Evolutionary conservation across 805 yeast species (phyloP), one percentile per base, ranked within the genome.

Genomic region (Yarrowia keelungensis): DNA sequence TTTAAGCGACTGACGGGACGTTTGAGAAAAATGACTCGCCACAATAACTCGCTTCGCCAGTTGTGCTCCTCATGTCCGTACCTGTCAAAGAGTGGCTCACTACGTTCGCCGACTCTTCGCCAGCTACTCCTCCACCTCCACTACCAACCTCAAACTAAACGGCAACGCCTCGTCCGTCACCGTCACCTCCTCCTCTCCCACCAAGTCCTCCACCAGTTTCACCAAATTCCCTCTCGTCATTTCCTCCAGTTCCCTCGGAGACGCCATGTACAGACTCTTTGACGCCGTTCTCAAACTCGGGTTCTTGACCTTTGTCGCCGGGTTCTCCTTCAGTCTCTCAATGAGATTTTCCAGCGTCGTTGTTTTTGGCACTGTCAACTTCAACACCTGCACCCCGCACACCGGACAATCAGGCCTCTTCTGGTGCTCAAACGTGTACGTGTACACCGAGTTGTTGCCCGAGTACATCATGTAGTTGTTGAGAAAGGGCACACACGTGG

Each of bases 401-500:
- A 92, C 94, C 0, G 89, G 83, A 76, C 98, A 94, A 69, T 85
- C 85, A 0, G 81, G 80, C 64, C 85, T 81, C 71, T 84, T 83
- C 51, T 87, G 84, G 73, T 89, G 88, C 26, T 85, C 80, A 75
- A 89, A 92, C 22, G 90, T 85, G 71, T 89, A 90, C 0, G 91
- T 87, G 77, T 89, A 91, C 4, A 89, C 86, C 0, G 94, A 90
- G 67, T 86, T 87, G 67, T 89, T 88, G 0, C 98, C 98, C 35
- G 92, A 86, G 74, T 91, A 91, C 86, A 89, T 90, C 90, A 91
- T 88, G 76, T 90, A 90, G 78, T 92, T 93, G 70, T 86, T 85
- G 72, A 90, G 78, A 16, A 80, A 79, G 0, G 92, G 94, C 70
- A 87, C 86, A 69, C 87, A 81, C 67, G 88, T 86, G 1, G 97